A percentile compares a stretch with the other conserved stretches of the same genome.
These are phyloP conservation scores for Aegilops umbellulata DNA, from an alignment of 176 grass and related monocot genomes.

Conservation along the genomic window DNA sequence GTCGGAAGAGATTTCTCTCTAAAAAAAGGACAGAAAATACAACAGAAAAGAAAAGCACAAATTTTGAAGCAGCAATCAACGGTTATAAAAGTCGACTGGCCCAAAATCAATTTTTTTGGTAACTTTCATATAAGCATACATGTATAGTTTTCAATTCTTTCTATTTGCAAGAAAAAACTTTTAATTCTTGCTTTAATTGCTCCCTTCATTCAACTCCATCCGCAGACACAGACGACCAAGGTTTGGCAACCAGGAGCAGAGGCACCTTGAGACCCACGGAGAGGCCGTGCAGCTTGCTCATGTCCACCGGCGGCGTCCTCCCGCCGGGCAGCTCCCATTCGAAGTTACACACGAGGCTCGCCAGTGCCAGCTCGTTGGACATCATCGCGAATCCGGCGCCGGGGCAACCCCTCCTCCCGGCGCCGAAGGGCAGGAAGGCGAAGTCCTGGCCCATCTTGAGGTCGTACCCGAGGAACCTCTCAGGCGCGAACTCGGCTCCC, in stretches of 20 bases:
- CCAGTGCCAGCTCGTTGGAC: constrained; percentile 20
- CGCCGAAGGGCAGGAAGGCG: neutral
- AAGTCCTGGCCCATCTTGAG: neutral
- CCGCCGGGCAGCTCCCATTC: constrained; percentile 32
- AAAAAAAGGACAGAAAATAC: too few species aligned
- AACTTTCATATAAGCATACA: too few species aligned
- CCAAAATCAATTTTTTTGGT: too few species aligned
- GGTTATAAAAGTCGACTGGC: too few species aligned
- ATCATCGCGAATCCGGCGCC: constrained; percentile 3
- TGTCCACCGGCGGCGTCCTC: neutral
- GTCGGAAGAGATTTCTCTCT: too few species aligned
- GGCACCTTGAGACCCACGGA: constrained; percentile 4
- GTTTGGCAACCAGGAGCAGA: neutral
- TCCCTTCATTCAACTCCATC: too few species aligned
- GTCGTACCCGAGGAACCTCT: neutral
- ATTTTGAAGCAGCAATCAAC: too few species aligned
- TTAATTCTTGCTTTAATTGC: too few species aligned
- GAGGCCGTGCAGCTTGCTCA: constrained; percentile 27
- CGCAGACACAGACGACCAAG: neutral
- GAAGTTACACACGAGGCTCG: constrained; percentile 19
- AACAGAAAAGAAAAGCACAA: too few species aligned
- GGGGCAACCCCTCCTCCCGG: constrained; percentile 1
- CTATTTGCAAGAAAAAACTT: too few species aligned
- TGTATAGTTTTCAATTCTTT: too few species aligned
- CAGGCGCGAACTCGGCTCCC: neutral